These are phyloP conservation scores for Nymphaea colorata DNA, from an alignment of 164 flowering plant species.

Conservation along the genomic window DNA sequence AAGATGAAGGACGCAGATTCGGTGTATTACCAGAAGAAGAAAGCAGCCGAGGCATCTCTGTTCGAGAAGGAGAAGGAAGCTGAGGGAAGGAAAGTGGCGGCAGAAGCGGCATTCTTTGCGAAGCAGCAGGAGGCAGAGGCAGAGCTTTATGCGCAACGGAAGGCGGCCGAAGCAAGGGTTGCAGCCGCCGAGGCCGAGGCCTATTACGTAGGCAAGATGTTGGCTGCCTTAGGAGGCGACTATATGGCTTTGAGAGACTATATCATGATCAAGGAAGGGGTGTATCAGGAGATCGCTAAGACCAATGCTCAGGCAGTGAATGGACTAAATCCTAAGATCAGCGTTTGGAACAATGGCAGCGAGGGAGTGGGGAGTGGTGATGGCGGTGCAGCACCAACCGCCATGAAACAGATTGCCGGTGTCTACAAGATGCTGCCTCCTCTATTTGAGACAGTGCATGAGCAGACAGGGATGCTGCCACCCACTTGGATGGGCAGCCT, in stretches of 20 bases:
- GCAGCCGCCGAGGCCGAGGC: slow-evolving; percentile 21
- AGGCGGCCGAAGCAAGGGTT: slow-evolving; percentile 24
- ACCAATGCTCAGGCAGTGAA: slow-evolving; percentile 22
- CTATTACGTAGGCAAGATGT: slow-evolving; percentile 10
- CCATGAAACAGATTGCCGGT: slow-evolving; percentile 23
- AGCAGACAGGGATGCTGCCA: slow-evolving; percentile 33
- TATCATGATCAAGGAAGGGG: slow-evolving; percentile 25
- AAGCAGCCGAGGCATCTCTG: slow-evolving; percentile 25
- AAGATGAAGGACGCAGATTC: slow-evolving; percentile 27
- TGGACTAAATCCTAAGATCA: slow-evolving; percentile 32
- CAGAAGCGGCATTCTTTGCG: slow-evolving; percentile 17
- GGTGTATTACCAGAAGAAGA: slow-evolving; percentile 21
- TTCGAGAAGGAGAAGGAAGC: slow-evolving; percentile 20
- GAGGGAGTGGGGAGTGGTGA: slow-evolving; percentile 5
- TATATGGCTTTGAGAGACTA: slow-evolving; percentile 27
- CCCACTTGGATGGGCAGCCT: slow-evolving; percentile 7
- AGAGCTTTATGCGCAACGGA: slow-evolving; percentile 22
- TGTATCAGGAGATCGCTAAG: slow-evolving; percentile 27
- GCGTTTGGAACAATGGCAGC: slow-evolving; percentile 16
- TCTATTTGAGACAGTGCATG: slow-evolving; percentile 21
- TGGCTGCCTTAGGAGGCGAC: slow-evolving; percentile 17
- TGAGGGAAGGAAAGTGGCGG: slow-evolving; percentile 13
- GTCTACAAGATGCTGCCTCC: slow-evolving; percentile 24
- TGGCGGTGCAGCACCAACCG: slow-evolving; percentile 3
- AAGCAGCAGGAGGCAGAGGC: slow-evolving; percentile 20